Percentiles rank a stretch among this genome's conserved stretches.
Conservation (phyloP, 176 grass and related monocot genomes). For the Calamus simplicifolius region DNA sequence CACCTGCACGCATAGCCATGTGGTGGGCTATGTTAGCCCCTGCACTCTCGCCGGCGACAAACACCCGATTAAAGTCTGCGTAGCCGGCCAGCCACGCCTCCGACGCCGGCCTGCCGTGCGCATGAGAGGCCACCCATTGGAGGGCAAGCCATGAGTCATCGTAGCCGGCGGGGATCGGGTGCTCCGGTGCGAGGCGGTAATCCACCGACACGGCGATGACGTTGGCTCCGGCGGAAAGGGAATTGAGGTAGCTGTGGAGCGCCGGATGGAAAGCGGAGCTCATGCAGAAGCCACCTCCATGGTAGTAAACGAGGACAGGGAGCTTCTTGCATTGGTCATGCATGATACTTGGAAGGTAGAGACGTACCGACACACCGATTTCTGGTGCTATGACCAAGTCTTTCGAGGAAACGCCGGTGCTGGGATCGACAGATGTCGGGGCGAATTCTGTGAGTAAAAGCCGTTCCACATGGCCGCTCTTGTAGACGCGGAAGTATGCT, state of each 20-base stretch:
- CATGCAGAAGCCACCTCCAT: constrained; percentile 52
- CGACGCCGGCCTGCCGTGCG: neutral
- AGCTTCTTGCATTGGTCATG: constrained; percentile 20
- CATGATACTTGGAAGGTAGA: constrained; percentile 34
- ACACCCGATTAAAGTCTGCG: constrained; percentile 34
- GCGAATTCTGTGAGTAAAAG: constrained; percentile 29
- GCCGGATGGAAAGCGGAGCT: constrained; percentile 12
- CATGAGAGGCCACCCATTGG: constrained; percentile 29
- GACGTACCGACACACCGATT: constrained; percentile 33
- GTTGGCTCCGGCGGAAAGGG: constrained; percentile 22
- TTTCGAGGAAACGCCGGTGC: constrained; percentile 52
- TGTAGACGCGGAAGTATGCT: constrained; percentile 8
- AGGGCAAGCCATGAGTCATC: constrained; percentile 49
- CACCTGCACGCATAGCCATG: constrained; percentile 23
- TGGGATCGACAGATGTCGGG: constrained; percentile 14
- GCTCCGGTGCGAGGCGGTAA: constrained; percentile 63
- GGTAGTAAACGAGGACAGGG: constrained; percentile 47
- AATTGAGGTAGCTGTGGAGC: constrained; percentile 34
- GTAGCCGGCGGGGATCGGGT: constrained; percentile 46
- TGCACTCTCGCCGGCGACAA: constrained; percentile 53
- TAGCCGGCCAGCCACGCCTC: constrained; percentile 40
- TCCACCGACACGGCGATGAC: constrained; percentile 42
- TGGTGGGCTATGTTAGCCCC: constrained; percentile 60
- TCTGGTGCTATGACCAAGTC: constrained; percentile 40
- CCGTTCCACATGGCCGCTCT: constrained; percentile 36